Evolutionary conservation across 2,329 filamentous ascomycete species (phyloP), one percentile per base, ranked within the genome.

Genomic region (Colletotrichum somersetense): DNA sequence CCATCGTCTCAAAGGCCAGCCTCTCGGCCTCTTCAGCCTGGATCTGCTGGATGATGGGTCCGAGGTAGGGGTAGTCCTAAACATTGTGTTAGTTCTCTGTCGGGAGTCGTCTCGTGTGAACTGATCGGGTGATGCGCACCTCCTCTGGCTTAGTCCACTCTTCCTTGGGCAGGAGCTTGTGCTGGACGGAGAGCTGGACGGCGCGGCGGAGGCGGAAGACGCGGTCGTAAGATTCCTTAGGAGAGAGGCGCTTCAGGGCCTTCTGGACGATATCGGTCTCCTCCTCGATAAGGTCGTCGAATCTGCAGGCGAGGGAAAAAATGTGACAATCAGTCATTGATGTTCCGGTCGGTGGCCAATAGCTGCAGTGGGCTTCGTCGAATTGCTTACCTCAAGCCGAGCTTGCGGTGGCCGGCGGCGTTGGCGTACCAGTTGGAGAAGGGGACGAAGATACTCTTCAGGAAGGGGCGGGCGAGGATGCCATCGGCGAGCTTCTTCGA

Each of bases 201-300:
- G 96, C 96, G 85, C 96, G 92, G 86, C 96, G 94, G 84, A 99
- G 91, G 81, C 96, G 95, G 92, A 95, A 99, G 83, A 98, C 91
- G 83, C 96, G 96, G 87, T 99, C 96, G 87, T 98, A 98, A 79
- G 92, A 89, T 82, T 96, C 94, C 88, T 97, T 94, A 79, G 94
- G 89, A 71, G 93, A 90, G 74, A 99, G 93, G 82, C 96, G 94
- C 89, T 93, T 93, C 80, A 99, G 89, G 75, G 96, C 96, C 78
- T 92, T 89, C 84, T 96, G 92, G 79, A 97, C 94, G 71, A 88
- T 85, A 79, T 96, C 93, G 87, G 89, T 92, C 87, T 99, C 96
- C 85, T 99, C 96, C 82, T 93, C 91, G 82, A 98, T 93, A 82
- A 99, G 86, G 83, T 99, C 96, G 85, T 99, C 96, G 88, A 92